Evolutionary conservation across 257 asterid genomes (phyloP).

Genomic region (Solanum piurae): DNA sequence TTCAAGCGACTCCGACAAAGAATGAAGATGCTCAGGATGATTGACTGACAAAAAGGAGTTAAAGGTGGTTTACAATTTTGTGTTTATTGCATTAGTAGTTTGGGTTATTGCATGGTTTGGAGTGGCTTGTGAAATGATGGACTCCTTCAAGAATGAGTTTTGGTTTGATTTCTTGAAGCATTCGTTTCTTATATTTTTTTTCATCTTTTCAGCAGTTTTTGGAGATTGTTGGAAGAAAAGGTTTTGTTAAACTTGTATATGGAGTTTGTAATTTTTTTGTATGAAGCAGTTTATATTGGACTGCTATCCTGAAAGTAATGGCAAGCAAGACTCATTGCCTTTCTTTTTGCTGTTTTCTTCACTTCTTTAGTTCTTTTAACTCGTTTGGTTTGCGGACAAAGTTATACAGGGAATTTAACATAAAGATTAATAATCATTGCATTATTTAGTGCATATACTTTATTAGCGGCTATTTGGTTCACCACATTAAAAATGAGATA

Average conservation of each 20-base stretch:
- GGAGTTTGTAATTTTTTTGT: background rate
- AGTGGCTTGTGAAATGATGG: slow-evolving; percentile 19
- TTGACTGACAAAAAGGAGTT: background rate
- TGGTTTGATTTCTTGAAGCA: slow-evolving; percentile 41
- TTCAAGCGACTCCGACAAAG: slow-evolving; percentile 48
- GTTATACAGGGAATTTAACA: background rate
- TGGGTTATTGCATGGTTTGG: background rate
- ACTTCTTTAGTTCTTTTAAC: background rate
- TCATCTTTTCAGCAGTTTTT: slow-evolving; percentile 6
- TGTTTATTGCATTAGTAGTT: background rate
- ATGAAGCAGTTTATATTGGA: background rate
- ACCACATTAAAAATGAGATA: background rate
- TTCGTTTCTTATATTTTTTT: background rate
- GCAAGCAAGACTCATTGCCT: background rate
- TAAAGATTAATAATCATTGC: background rate
- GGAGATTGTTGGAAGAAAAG: background rate
- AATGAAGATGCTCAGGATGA: slow-evolving; percentile 9
- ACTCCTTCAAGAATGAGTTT: slow-evolving; percentile 50
- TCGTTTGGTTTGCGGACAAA: background rate
- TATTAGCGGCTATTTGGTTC: background rate
- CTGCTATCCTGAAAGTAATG: background rate
- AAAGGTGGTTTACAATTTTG: background rate
- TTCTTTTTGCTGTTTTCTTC: background rate
- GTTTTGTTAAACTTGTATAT: background rate
- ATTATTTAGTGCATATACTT: background rate